phyloP scores from a whole-genome alignment of 2,329 filamentous ascomycete genomes.

The Beauveria scarabaeidicola region DNA sequence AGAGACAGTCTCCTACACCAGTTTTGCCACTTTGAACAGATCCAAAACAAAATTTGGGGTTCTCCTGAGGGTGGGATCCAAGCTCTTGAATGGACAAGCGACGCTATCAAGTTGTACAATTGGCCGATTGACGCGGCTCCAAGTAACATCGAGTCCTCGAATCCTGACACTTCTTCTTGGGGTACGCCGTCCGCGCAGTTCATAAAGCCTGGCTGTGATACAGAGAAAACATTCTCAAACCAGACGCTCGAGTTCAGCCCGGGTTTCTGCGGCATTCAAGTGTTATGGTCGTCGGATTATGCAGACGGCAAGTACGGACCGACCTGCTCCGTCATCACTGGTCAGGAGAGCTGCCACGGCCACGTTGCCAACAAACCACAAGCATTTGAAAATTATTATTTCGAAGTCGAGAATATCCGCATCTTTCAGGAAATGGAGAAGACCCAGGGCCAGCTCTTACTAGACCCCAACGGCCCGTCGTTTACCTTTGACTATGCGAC shows the following conservation, averaged over 20 bases:
- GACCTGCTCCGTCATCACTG: too few species aligned
- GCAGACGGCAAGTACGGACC: too few species aligned
- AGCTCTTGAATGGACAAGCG: constrained; percentile 29
- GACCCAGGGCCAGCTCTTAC: neutral
- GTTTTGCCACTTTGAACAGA: neutral
- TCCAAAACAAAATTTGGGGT: constrained; percentile 2
- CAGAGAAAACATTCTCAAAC: neutral
- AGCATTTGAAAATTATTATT: too few species aligned
- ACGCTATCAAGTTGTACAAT: constrained; percentile 29
- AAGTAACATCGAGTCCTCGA: constrained; percentile 17
- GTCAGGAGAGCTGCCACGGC: too few species aligned
- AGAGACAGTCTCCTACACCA: too few species aligned
- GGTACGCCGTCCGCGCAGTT: constrained; percentile 9
- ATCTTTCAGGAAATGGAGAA: too few species aligned
- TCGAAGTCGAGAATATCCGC: too few species aligned
- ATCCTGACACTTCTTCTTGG: constrained; percentile 9
- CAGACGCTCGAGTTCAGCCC: neutral
- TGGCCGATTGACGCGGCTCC: constrained; percentile 23
- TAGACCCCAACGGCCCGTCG: neutral
- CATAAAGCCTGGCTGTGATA: neutral
- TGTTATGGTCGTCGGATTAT: too few species aligned
- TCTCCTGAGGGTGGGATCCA: constrained; percentile 13
- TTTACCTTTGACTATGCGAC: neutral
- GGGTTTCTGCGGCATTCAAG: too few species aligned
- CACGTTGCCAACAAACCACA: too few species aligned